Evolutionary conservation across 805 yeast genomes (phyloP), one percentile per base, ranked within the genome.

Genomic region (Debaryomyces maramus): DNA sequence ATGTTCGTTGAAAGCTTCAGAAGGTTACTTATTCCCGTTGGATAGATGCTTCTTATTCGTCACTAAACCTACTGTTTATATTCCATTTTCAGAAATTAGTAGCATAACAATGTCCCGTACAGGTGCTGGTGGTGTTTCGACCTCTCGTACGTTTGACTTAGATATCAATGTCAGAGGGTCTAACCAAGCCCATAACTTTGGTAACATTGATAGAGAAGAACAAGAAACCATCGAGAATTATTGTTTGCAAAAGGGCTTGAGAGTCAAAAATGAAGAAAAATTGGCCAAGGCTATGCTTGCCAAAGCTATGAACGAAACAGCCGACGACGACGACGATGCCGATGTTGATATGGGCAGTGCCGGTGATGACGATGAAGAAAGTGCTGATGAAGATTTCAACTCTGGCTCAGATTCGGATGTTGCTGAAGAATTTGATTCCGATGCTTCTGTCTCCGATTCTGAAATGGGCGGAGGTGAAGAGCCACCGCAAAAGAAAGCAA

Each of bases 1-100:
- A 15, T 91, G 98, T 66, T 88, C 97, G 5, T 77, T 88, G 52
- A 93, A 91, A 63, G 98, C 98, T 0, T 85, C 87, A 36, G 98
- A 93, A 69, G 98, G 99, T 20, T 85, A 89, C 52, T 67, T 93
- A 44, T 93, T 87, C 62, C 88, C 95, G n/a, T 75, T 93, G 43
- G 99, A 93, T 49, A 86, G 88, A 64, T 86, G 96, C 40, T 79
- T 93, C 57, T 67, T 93, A 46, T 91, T 93, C 59, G 83, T 91
- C 34, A 89, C 97, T 17, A 93, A 93, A 61, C 97, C 99, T 32
- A 89, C 97, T 0, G 80, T 93, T 29, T 86, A 86, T 61, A 86
- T 93, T 48, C 96, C 97, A 41, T 85, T 80, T 61, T 70, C 85
- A 0, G 98, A 93, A 52, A 78, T 93, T 28, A 71, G 82, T 38